Conservation (phyloP, 805 yeast species). For the Novakomyces olei region DNA sequence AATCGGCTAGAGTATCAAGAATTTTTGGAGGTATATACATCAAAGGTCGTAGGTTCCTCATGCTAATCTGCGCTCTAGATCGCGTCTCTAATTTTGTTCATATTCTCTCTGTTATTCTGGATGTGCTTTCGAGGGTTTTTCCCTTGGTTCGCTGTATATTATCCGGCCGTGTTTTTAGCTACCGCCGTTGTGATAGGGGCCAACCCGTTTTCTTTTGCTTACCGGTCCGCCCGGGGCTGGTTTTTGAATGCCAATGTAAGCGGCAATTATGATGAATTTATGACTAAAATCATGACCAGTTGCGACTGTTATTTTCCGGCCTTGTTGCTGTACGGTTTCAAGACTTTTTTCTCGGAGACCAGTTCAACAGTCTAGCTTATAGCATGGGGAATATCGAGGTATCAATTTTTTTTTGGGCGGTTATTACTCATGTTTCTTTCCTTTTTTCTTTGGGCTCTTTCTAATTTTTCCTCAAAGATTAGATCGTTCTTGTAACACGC, state of each 20-base stretch:
- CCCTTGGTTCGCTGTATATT: slow-evolving; percentile 48
- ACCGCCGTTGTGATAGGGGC: slow-evolving; percentile 26
- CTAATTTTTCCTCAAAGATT: too few species aligned
- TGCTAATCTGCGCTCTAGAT: too few species aligned
- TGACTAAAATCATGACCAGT: slow-evolving; percentile 36
- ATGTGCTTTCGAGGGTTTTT: slow-evolving; percentile 52
- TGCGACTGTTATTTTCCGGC: slow-evolving; percentile 62
- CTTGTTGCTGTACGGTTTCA: slow-evolving; percentile 85
- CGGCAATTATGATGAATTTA: too few species aligned
- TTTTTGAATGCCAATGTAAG: too few species aligned
- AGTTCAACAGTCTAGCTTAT: slow-evolving; percentile 71
- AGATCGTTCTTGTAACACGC: too few species aligned
- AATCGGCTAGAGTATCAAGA: slow-evolving; percentile 44
- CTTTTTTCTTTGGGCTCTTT: too few species aligned
- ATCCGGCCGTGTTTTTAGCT: slow-evolving; percentile 63
- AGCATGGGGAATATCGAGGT: slow-evolving; percentile 64
- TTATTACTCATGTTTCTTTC: too few species aligned
- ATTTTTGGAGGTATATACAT: slow-evolving; percentile 36
- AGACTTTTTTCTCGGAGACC: slow-evolving; percentile 84
- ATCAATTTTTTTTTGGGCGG: too few species aligned
- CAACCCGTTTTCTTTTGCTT: slow-evolving; percentile 39
- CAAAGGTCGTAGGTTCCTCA: too few species aligned
- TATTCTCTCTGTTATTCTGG: slow-evolving; percentile 45
- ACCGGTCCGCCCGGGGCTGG: slow-evolving; percentile 56
- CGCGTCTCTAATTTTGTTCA: slow-evolving; percentile 36